Percentiles rank a stretch among this genome's conserved stretches.
These are phyloP conservation scores for Termitomyces sp. DNA, from an alignment of 768 basidiomycete genomes.

Conservation along the genomic window DNA sequence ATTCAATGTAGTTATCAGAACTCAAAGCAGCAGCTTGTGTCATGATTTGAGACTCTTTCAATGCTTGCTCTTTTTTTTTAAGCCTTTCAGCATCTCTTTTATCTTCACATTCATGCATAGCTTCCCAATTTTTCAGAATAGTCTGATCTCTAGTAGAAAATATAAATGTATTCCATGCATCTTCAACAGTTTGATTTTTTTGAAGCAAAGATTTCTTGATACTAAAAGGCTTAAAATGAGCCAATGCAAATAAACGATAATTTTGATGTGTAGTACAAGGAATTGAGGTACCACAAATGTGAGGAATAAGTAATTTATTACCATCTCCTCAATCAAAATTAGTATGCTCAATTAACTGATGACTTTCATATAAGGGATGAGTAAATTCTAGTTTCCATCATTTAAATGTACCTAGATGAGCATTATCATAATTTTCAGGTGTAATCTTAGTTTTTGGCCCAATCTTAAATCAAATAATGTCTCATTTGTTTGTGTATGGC, in stretches of 20 bases:
- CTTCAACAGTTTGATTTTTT: neutral
- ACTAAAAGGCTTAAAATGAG: conserved; percentile 1
- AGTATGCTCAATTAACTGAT: conserved; percentile 14
- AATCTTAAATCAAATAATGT: too few species aligned
- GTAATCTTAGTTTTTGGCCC: conserved; percentile 2
- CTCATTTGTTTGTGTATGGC: too few species aligned
- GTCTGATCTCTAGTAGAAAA: neutral
- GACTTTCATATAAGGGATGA: conserved; percentile 11
- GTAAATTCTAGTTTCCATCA: neutral
- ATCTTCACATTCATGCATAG: conserved; percentile 31
- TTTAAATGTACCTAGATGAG: too few species aligned
- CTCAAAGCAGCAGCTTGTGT: neutral
- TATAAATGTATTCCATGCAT: neutral
- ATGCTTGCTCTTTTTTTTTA: conserved; percentile 3
- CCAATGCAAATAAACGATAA: neutral
- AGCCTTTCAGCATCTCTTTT: conserved; percentile 27
- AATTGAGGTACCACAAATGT: neutral
- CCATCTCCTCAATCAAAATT: conserved; percentile 9
- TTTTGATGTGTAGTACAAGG: neutral
- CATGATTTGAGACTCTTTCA: neutral
- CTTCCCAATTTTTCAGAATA: conserved; percentile 29
- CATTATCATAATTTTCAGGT: neutral
- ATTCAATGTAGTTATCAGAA: neutral
- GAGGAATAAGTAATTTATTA: neutral
- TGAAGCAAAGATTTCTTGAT: neutral